A percentile compares a stretch with the other conserved stretches of the same genome.
Evolutionary conservation across 176 grass and related monocot genomes (phyloP).

Genomic region (Ensete glaucum): DNA sequence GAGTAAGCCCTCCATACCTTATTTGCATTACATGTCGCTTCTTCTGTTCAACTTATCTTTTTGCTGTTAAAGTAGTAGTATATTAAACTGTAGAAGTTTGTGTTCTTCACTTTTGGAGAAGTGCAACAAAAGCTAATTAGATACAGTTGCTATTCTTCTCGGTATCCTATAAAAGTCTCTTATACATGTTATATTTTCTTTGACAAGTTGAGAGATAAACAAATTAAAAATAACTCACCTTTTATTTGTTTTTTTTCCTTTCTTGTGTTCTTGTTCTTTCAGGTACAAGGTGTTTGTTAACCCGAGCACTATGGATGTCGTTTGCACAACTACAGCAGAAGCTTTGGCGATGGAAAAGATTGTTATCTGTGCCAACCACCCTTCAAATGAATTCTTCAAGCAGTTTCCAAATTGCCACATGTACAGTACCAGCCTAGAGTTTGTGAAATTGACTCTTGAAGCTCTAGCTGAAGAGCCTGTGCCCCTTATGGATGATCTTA

Average conservation of each 20-base stretch:
- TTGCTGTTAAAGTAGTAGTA: no score
- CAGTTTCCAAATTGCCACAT: conserved; percentile 84
- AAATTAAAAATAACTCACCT: neutral
- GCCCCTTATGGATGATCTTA: conserved; percentile 49
- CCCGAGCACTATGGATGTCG: conserved; percentile 86
- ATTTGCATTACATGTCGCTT: neutral
- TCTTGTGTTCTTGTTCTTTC: conserved; percentile 14
- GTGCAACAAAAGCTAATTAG: no score
- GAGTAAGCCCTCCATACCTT: conserved; percentile 38
- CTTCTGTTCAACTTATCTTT: neutral
- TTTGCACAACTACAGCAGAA: conserved; percentile 93
- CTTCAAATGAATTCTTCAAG: conserved; percentile 95
- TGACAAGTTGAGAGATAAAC: no score
- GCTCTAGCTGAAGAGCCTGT: conserved; percentile 46
- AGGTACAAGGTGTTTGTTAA: conserved; percentile 99
- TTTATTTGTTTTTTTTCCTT: neutral
- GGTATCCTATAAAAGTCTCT: no score
- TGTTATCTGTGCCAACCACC: conserved; percentile 79
- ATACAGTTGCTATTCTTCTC: neutral
- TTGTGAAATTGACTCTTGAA: conserved; percentile 57
- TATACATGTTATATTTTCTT: no score
- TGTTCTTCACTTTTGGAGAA: neutral
- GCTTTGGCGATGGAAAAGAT: conserved; percentile 94
- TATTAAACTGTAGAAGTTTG: neutral
- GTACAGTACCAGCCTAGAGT: conserved; percentile 58